Conservation (phyloP, 805 yeast genomes). For the Sporopachydermia quercuum region DNA sequence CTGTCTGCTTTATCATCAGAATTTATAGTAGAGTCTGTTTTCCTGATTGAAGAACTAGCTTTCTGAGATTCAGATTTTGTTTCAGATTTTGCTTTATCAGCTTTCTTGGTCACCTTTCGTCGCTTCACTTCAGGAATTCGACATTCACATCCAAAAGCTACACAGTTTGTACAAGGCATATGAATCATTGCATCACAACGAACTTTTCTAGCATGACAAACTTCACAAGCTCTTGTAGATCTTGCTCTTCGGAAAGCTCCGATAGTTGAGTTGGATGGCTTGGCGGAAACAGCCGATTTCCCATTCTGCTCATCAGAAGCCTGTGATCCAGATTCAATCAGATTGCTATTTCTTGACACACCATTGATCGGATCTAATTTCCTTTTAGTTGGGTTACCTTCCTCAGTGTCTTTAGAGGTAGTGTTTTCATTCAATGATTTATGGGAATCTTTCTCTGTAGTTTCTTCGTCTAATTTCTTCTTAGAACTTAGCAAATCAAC, state of each 20-base stretch:
- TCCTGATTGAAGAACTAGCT: slow-evolving; percentile 10
- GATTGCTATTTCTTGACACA: no score
- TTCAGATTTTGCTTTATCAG: slow-evolving; percentile 7
- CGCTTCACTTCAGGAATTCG: slow-evolving; percentile 45
- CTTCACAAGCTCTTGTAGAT: slow-evolving; percentile 59
- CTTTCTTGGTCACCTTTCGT: slow-evolving; percentile 20
- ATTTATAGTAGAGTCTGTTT: slow-evolving; percentile 6
- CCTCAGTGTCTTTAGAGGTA: no score
- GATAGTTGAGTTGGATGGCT: slow-evolving; percentile 25
- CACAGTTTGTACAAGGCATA: slow-evolving; percentile 55
- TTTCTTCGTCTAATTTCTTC: no score
- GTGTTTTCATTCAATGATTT: no score
- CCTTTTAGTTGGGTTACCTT: no score
- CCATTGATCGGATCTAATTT: no score
- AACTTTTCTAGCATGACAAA: slow-evolving; percentile 71
- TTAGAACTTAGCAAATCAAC: no score
- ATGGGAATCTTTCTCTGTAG: no score
- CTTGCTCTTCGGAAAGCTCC: slow-evolving; percentile 26
- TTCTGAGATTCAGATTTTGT: slow-evolving; percentile 4
- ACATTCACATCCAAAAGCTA: slow-evolving; percentile 61
- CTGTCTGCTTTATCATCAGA: slow-evolving; percentile 2
- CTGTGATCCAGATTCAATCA: no score
- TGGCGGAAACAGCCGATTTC: no score
- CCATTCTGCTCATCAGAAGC: no score
- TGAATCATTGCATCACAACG: slow-evolving; percentile 54